Evolutionary conservation across 768 basidiomycete genomes (phyloP).

Genomic region (Termitomyces sp.): DNA sequence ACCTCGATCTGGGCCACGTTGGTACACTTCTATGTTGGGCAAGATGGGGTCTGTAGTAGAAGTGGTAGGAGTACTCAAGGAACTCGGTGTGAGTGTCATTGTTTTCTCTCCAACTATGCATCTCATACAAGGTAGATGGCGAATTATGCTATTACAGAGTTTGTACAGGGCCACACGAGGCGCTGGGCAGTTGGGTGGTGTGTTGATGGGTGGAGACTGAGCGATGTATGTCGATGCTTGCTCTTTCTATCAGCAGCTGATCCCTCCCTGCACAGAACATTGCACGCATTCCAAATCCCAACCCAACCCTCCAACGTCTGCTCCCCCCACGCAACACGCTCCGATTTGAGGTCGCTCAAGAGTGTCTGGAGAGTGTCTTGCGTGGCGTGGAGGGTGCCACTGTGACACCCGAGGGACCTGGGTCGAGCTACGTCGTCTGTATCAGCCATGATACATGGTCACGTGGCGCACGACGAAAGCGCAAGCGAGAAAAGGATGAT

Average conservation of each 20-base stretch:
- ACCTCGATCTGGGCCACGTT: constrained; percentile 34
- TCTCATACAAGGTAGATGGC: constrained; percentile 45
- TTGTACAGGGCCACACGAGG: constrained; percentile 81
- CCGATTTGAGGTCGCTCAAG: constrained; percentile 31
- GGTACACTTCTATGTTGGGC: constrained; percentile 94
- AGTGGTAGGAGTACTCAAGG: constrained; percentile 51
- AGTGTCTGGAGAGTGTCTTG: constrained; percentile 20
- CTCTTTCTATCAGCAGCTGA: neutral
- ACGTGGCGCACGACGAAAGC: constrained; percentile 52
- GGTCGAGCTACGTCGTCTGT: constrained; percentile 16
- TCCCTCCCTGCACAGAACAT: constrained; percentile 18
- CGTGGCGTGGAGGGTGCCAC: neutral
- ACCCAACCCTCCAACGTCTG: constrained; percentile 39
- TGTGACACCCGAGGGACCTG: neutral
- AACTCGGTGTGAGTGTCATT: constrained; percentile 22
- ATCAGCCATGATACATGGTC: constrained; percentile 58
- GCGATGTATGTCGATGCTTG: constrained; percentile 57
- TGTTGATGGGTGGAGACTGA: constrained; percentile 52
- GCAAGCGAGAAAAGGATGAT: constrained; percentile 17
- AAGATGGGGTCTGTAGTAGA: constrained; percentile 69
- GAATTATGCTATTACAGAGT: constrained; percentile 83
- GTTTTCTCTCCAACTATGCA: neutral
- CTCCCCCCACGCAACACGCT: constrained; percentile 59
- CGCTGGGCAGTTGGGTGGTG: constrained; percentile 96
- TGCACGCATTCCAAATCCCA: constrained; percentile 28